Conservation (phyloP, 345 rosid species). For the Passiflora organensis region DNA sequence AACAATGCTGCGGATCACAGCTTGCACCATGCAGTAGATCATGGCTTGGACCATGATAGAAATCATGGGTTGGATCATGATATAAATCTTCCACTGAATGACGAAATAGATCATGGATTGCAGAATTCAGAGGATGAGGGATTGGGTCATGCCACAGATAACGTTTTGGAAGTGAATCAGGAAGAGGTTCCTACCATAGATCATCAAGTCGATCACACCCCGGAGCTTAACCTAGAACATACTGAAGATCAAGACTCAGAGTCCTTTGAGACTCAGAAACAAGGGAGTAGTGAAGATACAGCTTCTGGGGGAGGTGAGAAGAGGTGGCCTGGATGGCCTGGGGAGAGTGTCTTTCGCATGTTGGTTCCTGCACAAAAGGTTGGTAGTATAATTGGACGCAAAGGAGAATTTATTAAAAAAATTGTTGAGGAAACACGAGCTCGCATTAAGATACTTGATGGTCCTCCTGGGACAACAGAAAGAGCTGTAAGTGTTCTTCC, state of each 20-base stretch:
- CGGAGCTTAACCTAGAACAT: slow-evolving; percentile 7
- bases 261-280: slow-evolving; percentile 13
- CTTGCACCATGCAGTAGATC: slow-evolving; percentile 7
- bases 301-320: slow-evolving; percentile 61
- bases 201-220: too few species aligned
- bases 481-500: slow-evolving; percentile 76
- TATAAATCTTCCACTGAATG: neutral
- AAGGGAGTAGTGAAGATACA: slow-evolving; percentile 11
- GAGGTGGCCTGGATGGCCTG: slow-evolving; percentile 99
- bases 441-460: slow-evolving; percentile 94
- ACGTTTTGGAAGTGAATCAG: slow-evolving; percentile 6
- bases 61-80: slow-evolving; percentile 8
- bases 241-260: slow-evolving; percentile 11
- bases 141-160: slow-evolving; percentile 10
- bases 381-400: slow-evolving; percentile 97
- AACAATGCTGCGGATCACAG: slow-evolving; percentile 8
- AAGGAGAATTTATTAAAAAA: slow-evolving; percentile 93
- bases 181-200: slow-evolving; percentile 11
- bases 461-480: slow-evolving; percentile 97
- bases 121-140: slow-evolving; percentile 6
- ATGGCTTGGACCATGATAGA: slow-evolving; percentile 5
- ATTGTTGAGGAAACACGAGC: slow-evolving; percentile 98
- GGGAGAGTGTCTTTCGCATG: slow-evolving; percentile 97
- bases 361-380: slow-evolving; percentile 97
- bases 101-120: slow-evolving; percentile 6